These are phyloP conservation scores for Botrytis byssoidea DNA, from an alignment of 2,329 filamentous ascomycete species.

Conservation along the genomic window DNA sequence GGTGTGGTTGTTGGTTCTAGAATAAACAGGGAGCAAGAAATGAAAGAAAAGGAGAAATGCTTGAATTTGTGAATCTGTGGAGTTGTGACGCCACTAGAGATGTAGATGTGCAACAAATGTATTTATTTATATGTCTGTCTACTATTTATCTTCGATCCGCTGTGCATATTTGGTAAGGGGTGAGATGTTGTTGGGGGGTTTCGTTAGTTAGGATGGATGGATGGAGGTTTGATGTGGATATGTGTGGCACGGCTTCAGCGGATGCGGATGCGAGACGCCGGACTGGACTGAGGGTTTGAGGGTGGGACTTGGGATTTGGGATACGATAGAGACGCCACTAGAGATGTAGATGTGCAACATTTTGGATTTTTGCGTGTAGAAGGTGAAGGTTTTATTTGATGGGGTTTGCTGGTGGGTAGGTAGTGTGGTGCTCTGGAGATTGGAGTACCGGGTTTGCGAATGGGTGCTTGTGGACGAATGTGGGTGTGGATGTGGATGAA, in stretches of 20 bases:
- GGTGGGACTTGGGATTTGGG: neutral
- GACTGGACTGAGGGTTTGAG: neutral
- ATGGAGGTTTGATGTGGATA: neutral
- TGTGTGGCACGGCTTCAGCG: neutral
- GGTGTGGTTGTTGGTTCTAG: neutral
- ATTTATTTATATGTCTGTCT: neutral
- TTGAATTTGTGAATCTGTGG: neutral
- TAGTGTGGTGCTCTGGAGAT: neutral
- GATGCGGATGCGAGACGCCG: conserved; percentile 3
- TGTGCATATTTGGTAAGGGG: neutral
- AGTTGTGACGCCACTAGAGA: conserved; percentile 7
- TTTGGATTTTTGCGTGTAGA: neutral
- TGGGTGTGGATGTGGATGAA: neutral
- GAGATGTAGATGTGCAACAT: neutral
- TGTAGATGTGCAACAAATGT: conserved; percentile 6
- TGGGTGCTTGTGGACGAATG: neutral
- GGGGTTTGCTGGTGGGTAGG: no score
- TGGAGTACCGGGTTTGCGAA: neutral
- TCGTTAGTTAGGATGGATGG: neutral
- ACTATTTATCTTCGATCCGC: neutral
- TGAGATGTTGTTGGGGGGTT: neutral
- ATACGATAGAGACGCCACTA: neutral
- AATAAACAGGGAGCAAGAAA: neutral
- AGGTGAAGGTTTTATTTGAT: neutral
- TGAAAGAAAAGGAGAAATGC: neutral